These are phyloP conservation scores for Trichoderma simmonsii DNA, from an alignment of 2,329 filamentous ascomycete genomes.

Conservation along the genomic window DNA sequence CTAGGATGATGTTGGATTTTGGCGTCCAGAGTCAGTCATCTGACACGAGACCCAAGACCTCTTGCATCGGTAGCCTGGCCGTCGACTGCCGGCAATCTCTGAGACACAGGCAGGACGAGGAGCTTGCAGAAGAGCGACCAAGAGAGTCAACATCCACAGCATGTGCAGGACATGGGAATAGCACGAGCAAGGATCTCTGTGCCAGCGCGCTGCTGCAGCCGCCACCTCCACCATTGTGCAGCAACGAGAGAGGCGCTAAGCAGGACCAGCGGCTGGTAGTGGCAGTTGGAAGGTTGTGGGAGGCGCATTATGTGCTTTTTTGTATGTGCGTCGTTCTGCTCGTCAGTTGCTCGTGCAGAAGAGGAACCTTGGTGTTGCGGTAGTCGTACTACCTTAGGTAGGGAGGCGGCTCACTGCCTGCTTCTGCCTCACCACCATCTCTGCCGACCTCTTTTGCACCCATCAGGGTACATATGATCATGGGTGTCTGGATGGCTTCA, in stretches of 20 bases:
- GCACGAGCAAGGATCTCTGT: slow-evolving; percentile 9
- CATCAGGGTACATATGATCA: not conserved
- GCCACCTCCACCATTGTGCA: slow-evolving; percentile 14
- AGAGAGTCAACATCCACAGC: not conserved
- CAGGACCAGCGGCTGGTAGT: slow-evolving; percentile 12
- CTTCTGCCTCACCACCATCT: not conserved
- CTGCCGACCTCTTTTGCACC: not conserved
- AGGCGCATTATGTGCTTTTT: not conserved
- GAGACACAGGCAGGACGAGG: not conserved
- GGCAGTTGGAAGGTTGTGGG: not conserved
- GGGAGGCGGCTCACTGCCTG: not conserved
- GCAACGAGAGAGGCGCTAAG: slow-evolving; percentile 9
- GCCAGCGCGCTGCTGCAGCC: slow-evolving; percentile 17
- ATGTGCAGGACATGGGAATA: slow-evolving; percentile 6
- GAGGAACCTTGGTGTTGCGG: not conserved
- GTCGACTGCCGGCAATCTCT: slow-evolving; percentile 8
- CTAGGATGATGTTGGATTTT: slow-evolving; percentile 15
- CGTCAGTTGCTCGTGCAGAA: slow-evolving; percentile 15
- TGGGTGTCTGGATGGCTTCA: not conserved
- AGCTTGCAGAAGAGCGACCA: not conserved
- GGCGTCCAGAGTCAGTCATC: slow-evolving; percentile 17
- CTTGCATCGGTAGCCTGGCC: slow-evolving; percentile 13
- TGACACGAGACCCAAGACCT: slow-evolving; percentile 11
- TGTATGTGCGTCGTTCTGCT: slow-evolving; percentile 12
- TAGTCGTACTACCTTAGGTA: not conserved